phyloP scores from a whole-genome alignment of 2,329 filamentous ascomycete genomes.

The Fonsecaea pugnacius region DNA sequence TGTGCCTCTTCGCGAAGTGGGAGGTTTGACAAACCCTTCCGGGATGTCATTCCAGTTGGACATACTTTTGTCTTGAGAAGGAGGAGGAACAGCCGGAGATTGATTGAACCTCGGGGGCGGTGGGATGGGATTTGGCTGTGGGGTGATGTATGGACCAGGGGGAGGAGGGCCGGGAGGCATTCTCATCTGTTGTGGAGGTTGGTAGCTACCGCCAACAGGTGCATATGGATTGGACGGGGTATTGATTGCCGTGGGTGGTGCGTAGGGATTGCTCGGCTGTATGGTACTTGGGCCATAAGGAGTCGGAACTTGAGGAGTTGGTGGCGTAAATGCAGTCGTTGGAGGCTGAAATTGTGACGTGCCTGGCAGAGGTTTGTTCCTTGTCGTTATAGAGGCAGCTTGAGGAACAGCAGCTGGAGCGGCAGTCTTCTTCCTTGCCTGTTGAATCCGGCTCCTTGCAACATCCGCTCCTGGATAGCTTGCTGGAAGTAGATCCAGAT shows the following conservation, averaged over 20 bases:
- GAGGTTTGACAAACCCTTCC: slow-evolving; percentile 73
- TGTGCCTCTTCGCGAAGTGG: slow-evolving; percentile 73
- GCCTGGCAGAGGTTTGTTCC: slow-evolving; percentile 51
- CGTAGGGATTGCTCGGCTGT: slow-evolving; percentile 22
- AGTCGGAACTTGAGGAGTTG: slow-evolving; percentile 35
- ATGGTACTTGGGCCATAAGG: slow-evolving; percentile 13
- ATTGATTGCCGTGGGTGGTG: slow-evolving; percentile 37
- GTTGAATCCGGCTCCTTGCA: slow-evolving; percentile 79
- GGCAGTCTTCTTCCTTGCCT: slow-evolving; percentile 71
- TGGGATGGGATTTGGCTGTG: slow-evolving; percentile 54
- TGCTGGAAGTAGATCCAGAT: slow-evolving; percentile 81
- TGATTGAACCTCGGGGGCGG: slow-evolving; percentile 69
- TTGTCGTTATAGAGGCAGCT: slow-evolving; percentile 46
- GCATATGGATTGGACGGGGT: slow-evolving; percentile 54
- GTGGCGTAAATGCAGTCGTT: slow-evolving; percentile 40
- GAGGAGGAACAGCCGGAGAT: slow-evolving; percentile 67
- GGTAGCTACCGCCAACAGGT: slow-evolving; percentile 59
- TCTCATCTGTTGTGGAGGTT: slow-evolving; percentile 56
- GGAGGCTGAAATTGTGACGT: slow-evolving; percentile 44
- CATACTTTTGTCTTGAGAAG: slow-evolving; percentile 71
- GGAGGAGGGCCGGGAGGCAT: slow-evolving; percentile 47
- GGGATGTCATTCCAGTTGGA: slow-evolving; percentile 96
- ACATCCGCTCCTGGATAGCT: slow-evolving; percentile 86
- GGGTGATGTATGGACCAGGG: slow-evolving; percentile 38
- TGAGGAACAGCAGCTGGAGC: slow-evolving; percentile 50